Evolutionary conservation across 2,329 filamentous ascomycete genomes (phyloP), one percentile per base, ranked within the genome.

Genomic region (Trichophyton verrucosum): DNA sequence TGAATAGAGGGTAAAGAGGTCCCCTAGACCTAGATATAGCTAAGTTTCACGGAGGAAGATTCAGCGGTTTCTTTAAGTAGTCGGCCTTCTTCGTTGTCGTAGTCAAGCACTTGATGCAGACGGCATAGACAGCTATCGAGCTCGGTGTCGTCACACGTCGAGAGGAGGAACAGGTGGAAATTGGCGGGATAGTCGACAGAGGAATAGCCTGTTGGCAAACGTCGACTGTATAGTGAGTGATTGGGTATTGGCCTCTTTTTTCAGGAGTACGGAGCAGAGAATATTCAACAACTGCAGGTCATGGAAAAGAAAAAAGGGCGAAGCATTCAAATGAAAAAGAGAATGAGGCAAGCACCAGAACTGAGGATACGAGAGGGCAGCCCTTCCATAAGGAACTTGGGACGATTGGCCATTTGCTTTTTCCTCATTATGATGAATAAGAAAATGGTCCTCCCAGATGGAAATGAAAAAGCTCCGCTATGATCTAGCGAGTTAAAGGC

Each of bases 1-100:
- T 74, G 73, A 20, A 33, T 57, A 30, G n/a, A 17, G 27, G 49
- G 49, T 30, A 13, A 53, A 13, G 15, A 53, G 49, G 27, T 53
- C 49, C 49, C 22, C 24, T 24, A 47, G 49, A 22, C 49, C 49
- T 30, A 5, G 22, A 53, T 30, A 33, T 17, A 22, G 49, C 27
- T n/a, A 53, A 30, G 6, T 53, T 30, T 53, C 22, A 53, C 13
- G 2, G 24, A 6, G 27, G 49, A n/a, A 13, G 22, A 30, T 53
- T 20, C 13, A 8, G 49, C 13, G 13, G 13, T 30, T 15, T 53
- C 30, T 13, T 33, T 15, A 13, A 13, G 8, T 38, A 13, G 33
- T 38, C 11, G 33, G 11, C 33, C 33, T 38, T 38, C 9, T 38
- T 38, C 15, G 27, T 30, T 53, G 44, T 53, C 13, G 22, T 53